These are phyloP conservation scores for Aleurites moluccanus DNA, from an alignment of 441 rosid genomes.

Conservation along the genomic window DNA sequence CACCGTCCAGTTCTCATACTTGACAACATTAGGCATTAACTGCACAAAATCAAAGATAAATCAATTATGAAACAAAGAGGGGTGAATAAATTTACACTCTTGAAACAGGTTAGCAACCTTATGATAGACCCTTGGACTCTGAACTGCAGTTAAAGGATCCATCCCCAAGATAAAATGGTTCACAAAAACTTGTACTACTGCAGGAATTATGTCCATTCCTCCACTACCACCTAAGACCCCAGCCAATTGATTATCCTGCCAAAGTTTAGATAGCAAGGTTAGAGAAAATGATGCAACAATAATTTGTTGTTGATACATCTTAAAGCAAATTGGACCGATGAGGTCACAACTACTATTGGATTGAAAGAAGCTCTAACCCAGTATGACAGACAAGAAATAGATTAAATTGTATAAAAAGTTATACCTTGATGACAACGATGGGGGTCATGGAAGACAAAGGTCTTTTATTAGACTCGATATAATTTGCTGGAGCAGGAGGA, in stretches of 20 bases:
- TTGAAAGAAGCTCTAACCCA: background rate
- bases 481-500: slow-evolving; percentile 94
- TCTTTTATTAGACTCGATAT: slow-evolving; percentile 71
- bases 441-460: slow-evolving; percentile 97
- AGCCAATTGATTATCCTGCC: slow-evolving; percentile 67
- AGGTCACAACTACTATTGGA: background rate
- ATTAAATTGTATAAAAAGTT: background rate
- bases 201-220: slow-evolving; percentile 77
- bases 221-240: slow-evolving; percentile 92
- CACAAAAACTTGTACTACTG: slow-evolving; percentile 76
- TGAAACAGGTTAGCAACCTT: slow-evolving; percentile 35
- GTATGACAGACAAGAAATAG: background rate
- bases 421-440: slow-evolving; percentile 74
- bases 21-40: slow-evolving; percentile 68
- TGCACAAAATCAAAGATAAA: slow-evolving; percentile 33
- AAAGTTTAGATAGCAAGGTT: background rate
- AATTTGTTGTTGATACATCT: background rate
- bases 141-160: slow-evolving; percentile 75
- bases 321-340: background rate
- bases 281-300: background rate
- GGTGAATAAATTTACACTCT: background rate
- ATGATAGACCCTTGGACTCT: slow-evolving; percentile 78
- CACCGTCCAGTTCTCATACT: slow-evolving; percentile 68
- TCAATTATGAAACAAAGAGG: background rate
- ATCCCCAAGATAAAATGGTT: slow-evolving; percentile 71